These are phyloP conservation scores for Talaromyces verruculosus DNA, from an alignment of 2,329 filamentous ascomycete species.

Conservation along the genomic window DNA sequence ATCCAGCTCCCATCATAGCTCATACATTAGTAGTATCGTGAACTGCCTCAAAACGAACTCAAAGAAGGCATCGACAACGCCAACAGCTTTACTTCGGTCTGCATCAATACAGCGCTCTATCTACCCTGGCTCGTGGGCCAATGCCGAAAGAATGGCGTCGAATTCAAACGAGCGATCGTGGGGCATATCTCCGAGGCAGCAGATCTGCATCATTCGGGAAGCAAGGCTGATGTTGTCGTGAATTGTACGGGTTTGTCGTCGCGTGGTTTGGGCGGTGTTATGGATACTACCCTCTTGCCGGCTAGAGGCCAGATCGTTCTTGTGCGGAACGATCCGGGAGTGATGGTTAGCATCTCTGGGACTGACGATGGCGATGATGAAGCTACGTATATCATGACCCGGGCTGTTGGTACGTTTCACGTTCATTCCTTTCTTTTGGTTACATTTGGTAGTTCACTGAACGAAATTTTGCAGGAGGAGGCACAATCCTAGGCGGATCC, in stretches of 20 bases:
- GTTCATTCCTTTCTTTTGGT: too few relatives aligned
- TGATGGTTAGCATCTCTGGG: conserved; percentile 65
- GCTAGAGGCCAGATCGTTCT: conserved; percentile 80
- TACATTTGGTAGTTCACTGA: neutral
- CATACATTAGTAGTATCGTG: conserved; percentile 51
- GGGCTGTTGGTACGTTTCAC: conserved; percentile 51
- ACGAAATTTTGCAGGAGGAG: conserved; percentile 52
- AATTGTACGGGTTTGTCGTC: conserved; percentile 84
- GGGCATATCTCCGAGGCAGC: conserved; percentile 73
- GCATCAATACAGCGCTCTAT: conserved; percentile 88
- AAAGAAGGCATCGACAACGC: conserved; percentile 67
- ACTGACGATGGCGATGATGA: conserved; percentile 70
- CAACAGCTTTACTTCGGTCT: conserved; percentile 77
- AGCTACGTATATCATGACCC: conserved; percentile 76
- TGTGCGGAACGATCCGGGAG: conserved; percentile 72
- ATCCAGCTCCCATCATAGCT: neutral
- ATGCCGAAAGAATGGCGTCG: conserved; percentile 71
- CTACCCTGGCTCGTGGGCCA: conserved; percentile 81
- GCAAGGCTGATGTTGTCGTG: conserved; percentile 65
- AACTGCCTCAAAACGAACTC: conserved; percentile 59
- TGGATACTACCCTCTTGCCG: conserved; percentile 71
- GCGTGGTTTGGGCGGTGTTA: conserved; percentile 74
- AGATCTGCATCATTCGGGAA: conserved; percentile 48
- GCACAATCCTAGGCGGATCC: conserved; percentile 82
- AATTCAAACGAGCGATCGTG: conserved; percentile 63